Percentiles rank a stretch among this genome's conserved stretches.
These are phyloP conservation scores for Cordyceps cicadae DNA, from an alignment of 2,329 filamentous ascomycete species.

Conservation along the genomic window DNA sequence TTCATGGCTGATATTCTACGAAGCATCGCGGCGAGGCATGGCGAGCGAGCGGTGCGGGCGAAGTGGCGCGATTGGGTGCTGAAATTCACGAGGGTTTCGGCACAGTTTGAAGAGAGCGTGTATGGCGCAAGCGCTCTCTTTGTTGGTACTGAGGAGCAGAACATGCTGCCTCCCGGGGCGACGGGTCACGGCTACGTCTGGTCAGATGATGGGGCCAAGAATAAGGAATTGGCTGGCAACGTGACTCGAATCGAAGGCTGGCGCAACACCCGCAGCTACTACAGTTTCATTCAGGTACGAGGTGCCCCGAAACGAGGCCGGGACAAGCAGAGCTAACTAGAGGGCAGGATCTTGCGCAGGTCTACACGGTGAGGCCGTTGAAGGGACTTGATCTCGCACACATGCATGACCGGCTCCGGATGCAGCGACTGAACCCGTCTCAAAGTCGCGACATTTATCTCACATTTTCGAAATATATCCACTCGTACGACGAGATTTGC, in stretches of 20 bases:
- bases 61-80: conserved; percentile 95
- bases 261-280: conserved; percentile 87
- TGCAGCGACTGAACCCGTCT: conserved; percentile 65
- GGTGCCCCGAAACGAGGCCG: neutral
- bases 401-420: conserved; percentile 82
- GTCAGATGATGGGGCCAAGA: conserved; percentile 71
- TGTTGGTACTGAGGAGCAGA: conserved; percentile 68
- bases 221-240: conserved; percentile 82
- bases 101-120: conserved; percentile 90
- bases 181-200: conserved; percentile 92
- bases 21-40: conserved; percentile 77
- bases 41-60: conserved; percentile 79
- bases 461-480: conserved; percentile 65
- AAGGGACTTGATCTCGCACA: conserved; percentile 83
- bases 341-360: conserved; percentile 52
- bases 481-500: conserved; percentile 76
- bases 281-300: conserved; percentile 79
- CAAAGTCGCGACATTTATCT: conserved; percentile 81
- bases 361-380: conserved; percentile 58
- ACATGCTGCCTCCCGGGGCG: conserved; percentile 48
- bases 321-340: conserved; percentile 17
- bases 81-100: conserved; percentile 85
- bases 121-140: conserved; percentile 88
- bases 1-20: conserved; percentile 84
- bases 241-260: conserved; percentile 92